These are phyloP conservation scores for Fonsecaea pedrosoi DNA, from an alignment of 2,329 filamentous ascomycete species.

Conservation along the genomic window DNA sequence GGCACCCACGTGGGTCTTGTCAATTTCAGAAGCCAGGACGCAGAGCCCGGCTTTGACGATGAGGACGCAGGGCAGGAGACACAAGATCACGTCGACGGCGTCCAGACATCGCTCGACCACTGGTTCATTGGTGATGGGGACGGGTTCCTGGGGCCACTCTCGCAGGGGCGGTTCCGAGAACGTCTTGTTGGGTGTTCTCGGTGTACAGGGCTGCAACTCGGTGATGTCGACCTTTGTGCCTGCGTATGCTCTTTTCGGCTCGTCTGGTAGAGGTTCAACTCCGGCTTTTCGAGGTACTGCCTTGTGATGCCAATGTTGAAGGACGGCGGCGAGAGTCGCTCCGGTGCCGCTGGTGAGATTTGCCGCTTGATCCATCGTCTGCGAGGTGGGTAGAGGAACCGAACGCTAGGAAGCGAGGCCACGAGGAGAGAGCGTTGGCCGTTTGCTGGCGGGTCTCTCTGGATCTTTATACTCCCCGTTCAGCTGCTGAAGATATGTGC, in stretches of 20 bases:
- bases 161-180: conserved; percentile 13
- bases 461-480: background rate
- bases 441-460: background rate
- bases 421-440: background rate
- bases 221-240: conserved; percentile 11
- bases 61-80: conserved; percentile 16
- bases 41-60: conserved; percentile 26
- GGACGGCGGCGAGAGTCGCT: conserved; percentile 15
- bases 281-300: conserved; percentile 12
- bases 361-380: conserved; percentile 22
- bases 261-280: conserved; percentile 19
- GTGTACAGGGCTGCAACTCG: conserved; percentile 13
- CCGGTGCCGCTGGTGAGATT: conserved; percentile 4
- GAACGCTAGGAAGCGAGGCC: background rate
- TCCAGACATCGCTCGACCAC: conserved; percentile 19
- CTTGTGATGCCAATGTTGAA: conserved; percentile 21
- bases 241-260: background rate
- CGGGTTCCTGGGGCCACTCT: conserved; percentile 21
- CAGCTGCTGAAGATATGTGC: background rate
- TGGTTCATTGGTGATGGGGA: conserved; percentile 23
- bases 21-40: conserved; percentile 20
- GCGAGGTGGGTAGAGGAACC: background rate
- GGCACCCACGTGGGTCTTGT: conserved; percentile 18
- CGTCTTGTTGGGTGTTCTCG: conserved; percentile 8
- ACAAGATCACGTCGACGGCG: conserved; percentile 15